Percentiles rank a stretch among this genome's conserved stretches.
These are phyloP conservation scores for Jackrogersella minutella DNA, from an alignment of 495 filamentous ascomycete genomes.

Conservation along the genomic window DNA sequence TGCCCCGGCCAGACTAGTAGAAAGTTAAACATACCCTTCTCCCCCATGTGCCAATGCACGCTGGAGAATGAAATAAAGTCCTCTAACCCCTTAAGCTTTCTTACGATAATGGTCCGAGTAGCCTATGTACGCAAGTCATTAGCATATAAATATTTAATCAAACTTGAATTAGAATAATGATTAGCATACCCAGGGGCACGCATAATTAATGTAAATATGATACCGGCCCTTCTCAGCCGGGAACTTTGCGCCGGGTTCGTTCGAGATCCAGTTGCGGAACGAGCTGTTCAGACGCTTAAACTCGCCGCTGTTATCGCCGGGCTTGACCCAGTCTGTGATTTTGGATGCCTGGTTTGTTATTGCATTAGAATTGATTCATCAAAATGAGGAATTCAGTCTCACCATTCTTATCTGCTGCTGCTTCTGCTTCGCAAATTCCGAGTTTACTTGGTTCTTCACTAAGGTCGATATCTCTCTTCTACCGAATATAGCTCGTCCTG, in stretches of 20 bases:
- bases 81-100: slow-evolving; percentile 81
- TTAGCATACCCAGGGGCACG: slow-evolving; percentile 77
- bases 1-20: no score
- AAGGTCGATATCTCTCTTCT: background rate
- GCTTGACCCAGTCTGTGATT: slow-evolving; percentile 86
- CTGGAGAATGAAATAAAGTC: slow-evolving; percentile 72
- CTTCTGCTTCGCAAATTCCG: background rate
- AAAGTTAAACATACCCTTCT: slow-evolving; percentile 47
- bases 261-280: slow-evolving; percentile 76
- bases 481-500: background rate
- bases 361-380: background rate
- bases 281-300: slow-evolving; percentile 82
- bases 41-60: slow-evolving; percentile 72
- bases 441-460: background rate
- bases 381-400: background rate
- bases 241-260: slow-evolving; percentile 65
- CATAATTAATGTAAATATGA: slow-evolving; percentile 76
- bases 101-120: slow-evolving; percentile 76
- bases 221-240: slow-evolving; percentile 79
- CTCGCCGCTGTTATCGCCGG: slow-evolving; percentile 78
- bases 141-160: slow-evolving; percentile 2
- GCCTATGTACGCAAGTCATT: slow-evolving; percentile 51
- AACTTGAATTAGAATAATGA: background rate
- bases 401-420: slow-evolving; percentile 34
- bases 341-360: slow-evolving; percentile 43